Percentiles rank a stretch among this genome's conserved stretches.
Evolutionary conservation across 495 filamentous ascomycete genomes (phyloP).

Genomic region (Rostrohypoxylon terebratum): DNA sequence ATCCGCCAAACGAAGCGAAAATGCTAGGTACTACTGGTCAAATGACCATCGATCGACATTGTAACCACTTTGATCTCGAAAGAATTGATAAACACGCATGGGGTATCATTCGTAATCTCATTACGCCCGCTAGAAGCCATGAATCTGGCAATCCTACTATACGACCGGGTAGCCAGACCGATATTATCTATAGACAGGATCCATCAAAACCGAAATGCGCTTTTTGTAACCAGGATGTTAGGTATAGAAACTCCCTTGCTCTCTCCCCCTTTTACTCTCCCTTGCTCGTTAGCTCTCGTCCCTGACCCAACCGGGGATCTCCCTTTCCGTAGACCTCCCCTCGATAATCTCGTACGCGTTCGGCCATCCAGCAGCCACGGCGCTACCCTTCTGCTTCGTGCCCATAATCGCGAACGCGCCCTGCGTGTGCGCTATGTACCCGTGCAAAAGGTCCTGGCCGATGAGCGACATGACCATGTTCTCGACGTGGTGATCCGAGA

Average conservation of each 20-base stretch:
- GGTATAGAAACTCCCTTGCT: not conserved
- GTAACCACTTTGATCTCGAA: not conserved
- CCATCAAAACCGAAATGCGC: not conserved
- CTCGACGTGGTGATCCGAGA: constrained; percentile 77
- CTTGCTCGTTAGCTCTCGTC: constrained; percentile 11
- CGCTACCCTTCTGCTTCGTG: constrained; percentile 69
- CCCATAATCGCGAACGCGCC: constrained; percentile 85
- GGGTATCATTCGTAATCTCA: constrained; percentile 44
- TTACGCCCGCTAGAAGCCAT: constrained; percentile 2
- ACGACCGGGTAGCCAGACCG: not conserved
- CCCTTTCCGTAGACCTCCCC: constrained; percentile 30
- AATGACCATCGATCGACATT: not conserved
- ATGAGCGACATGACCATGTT: constrained; percentile 79
- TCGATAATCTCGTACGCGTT: constrained; percentile 36
- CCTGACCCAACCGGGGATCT: constrained; percentile 34
- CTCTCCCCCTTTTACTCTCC: not conserved
- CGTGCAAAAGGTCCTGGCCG: constrained; percentile 84
- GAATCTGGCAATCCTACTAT: constrained; percentile 3
- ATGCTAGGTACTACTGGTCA: not conserved
- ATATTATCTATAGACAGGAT: not conserved
- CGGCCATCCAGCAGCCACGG: constrained; percentile 61
- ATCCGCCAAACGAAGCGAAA: too few relatives aligned
- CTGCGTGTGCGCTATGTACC: constrained; percentile 83
- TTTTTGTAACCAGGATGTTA: not conserved
- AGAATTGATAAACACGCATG: not conserved